Evolutionary conservation across 352 stramenopile species (phyloP).

Genomic region (Vaucheria bursata): DNA sequence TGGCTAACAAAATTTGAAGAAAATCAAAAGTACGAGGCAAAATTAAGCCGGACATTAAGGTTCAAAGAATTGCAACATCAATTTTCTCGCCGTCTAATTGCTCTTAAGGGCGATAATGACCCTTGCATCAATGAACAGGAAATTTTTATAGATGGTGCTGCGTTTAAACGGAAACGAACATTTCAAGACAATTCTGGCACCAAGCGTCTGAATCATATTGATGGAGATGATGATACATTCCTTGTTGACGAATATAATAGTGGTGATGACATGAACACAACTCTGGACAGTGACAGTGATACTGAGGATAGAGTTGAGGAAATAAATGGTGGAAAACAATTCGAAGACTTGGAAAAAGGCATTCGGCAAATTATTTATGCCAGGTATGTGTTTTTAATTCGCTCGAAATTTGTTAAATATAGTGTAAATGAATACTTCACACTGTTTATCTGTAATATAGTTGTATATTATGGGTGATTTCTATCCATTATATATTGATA

Average conservation of each 20-base stretch:
- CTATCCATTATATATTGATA: no score
- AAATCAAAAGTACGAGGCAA: not conserved
- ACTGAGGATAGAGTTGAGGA: constrained; percentile 20
- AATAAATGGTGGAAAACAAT: constrained; percentile 20
- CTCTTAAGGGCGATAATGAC: no score
- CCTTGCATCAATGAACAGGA: no score
- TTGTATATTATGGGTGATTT: no score
- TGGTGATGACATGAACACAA: constrained; percentile 5
- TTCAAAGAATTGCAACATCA: constrained; percentile 1
- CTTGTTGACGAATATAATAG: constrained; percentile 39
- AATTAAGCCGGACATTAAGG: not conserved
- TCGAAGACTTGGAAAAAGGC: constrained; percentile 21
- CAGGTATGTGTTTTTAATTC: not conserved
- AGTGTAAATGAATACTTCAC: no score
- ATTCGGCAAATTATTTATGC: constrained; percentile 15
- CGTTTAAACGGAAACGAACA: no score
- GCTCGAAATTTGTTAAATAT: no score
- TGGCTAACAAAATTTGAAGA: constrained; percentile 15
- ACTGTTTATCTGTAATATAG: no score
- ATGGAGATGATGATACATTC: constrained; percentile 25
- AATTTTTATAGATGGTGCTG: no score
- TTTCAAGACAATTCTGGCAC: no score
- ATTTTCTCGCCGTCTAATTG: not conserved
- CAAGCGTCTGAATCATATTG: no score
- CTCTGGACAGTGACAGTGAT: not conserved